phyloP scores from a whole-genome alignment of 2,329 filamentous ascomycete species.

The Diaporthe amygdali region DNA sequence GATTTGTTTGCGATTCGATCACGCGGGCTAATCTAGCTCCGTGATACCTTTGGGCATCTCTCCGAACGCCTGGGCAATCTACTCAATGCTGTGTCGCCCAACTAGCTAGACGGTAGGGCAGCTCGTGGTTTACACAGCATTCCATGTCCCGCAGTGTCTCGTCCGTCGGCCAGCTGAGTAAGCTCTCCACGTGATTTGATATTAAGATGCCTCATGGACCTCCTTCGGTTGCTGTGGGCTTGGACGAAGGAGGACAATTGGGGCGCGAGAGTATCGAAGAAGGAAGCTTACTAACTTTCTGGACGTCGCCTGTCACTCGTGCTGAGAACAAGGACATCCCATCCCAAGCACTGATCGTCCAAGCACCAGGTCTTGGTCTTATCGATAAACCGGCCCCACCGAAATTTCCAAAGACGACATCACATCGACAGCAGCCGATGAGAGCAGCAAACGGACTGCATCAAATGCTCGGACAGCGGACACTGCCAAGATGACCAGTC shows the following conservation, averaged over 20 bases:
- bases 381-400: slow-evolving; percentile 12
- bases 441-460: slow-evolving; percentile 4
- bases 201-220: neutral
- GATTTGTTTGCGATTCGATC: slow-evolving; percentile 10
- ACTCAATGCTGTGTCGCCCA: slow-evolving; percentile 14
- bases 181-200: neutral
- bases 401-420: slow-evolving; percentile 17
- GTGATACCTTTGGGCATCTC: slow-evolving; percentile 11
- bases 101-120: neutral
- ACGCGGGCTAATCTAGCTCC: slow-evolving; percentile 15
- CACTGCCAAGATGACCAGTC: slow-evolving; percentile 61
- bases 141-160: neutral
- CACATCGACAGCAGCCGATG: neutral
- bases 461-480: neutral
- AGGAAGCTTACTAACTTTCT: neutral
- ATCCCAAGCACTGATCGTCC: neutral
- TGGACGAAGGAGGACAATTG: neutral
- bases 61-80: slow-evolving; percentile 3
- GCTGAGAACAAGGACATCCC: neutral
- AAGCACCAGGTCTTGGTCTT: neutral
- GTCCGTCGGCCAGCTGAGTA: neutral
- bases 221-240: neutral
- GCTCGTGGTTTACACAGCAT: neutral
- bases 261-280: neutral
- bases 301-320: neutral